These are phyloP conservation scores for Lecanoromycetidae sp. DNA, from an alignment of 2,329 filamentous ascomycete genomes.

Conservation along the genomic window DNA sequence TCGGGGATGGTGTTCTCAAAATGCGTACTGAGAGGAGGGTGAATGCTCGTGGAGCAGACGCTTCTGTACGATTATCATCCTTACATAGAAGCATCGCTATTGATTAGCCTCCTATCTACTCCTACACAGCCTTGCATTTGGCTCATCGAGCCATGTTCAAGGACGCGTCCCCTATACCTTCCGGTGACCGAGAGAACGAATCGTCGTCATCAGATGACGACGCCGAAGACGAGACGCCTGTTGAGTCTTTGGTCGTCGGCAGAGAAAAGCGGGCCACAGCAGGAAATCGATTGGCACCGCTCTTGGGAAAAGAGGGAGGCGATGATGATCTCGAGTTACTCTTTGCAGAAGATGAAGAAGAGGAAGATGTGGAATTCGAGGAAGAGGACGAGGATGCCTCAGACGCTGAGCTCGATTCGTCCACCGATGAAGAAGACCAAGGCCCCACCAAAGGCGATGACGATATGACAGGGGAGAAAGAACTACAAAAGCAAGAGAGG, in stretches of 20 bases:
- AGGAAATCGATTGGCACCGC: slow-evolving; percentile 68
- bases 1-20: no score
- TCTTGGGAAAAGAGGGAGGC: slow-evolving; percentile 64
- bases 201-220: slow-evolving; percentile 6
- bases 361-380: slow-evolving; percentile 38
- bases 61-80: no score
- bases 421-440: slow-evolving; percentile 68
- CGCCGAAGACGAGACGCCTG: slow-evolving; percentile 18
- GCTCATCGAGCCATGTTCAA: neutral
- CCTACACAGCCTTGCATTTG: neutral
- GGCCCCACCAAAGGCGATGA: slow-evolving; percentile 45
- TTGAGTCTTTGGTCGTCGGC: slow-evolving; percentile 61
- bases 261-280: slow-evolving; percentile 68
- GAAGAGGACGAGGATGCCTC: slow-evolving; percentile 43
- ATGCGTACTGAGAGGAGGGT: no score
- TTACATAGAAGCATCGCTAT: no score
- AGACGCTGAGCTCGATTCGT: slow-evolving; percentile 78
- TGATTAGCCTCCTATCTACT: no score
- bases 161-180: slow-evolving; percentile 2
- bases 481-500: slow-evolving; percentile 65
- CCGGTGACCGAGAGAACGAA: slow-evolving; percentile 3
- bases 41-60: no score
- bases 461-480: slow-evolving; percentile 76
- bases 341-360: slow-evolving; percentile 63
- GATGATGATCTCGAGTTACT: slow-evolving; percentile 56